Conservation (phyloP, 2,329 filamentous ascomycete genomes). For the Aspergillus quadricinctus region DNA sequence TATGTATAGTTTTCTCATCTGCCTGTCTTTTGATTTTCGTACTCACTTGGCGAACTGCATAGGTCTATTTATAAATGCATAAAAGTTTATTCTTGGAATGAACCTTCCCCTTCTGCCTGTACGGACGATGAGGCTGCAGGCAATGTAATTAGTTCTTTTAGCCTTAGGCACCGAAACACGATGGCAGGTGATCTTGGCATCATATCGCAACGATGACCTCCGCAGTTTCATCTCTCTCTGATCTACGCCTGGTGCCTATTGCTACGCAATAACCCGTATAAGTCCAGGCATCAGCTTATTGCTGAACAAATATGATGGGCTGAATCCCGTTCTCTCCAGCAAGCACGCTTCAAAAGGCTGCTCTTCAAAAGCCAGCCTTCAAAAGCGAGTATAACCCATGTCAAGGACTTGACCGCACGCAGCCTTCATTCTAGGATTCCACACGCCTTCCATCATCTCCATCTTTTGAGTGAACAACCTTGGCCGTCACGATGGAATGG, state of each 20-base stretch:
- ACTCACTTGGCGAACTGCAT: slow-evolving; percentile 11
- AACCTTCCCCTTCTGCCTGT: neutral
- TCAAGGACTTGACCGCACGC: no score
- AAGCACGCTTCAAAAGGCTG: neutral
- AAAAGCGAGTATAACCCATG: neutral
- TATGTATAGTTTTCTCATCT: neutral
- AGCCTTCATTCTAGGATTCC: no score
- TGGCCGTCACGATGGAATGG: neutral
- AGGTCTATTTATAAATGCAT: slow-evolving; percentile 8
- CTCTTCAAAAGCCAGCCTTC: neutral
- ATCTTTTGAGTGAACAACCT: neutral
- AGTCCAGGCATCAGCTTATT: neutral
- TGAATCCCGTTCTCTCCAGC: neutral
- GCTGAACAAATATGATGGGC: neutral
- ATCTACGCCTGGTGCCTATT: neutral
- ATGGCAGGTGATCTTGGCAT: neutral
- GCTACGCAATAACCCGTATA: neutral
- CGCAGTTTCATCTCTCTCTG: neutral
- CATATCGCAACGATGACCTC: neutral
- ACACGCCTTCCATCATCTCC: no score
- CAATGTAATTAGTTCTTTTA: neutral
- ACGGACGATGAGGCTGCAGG: neutral
- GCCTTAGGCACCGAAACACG: neutral
- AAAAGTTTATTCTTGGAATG: slow-evolving; percentile 7
- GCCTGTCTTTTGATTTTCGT: neutral